phyloP scores from a whole-genome alignment of 768 basidiomycete genomes.

The Ephemerocybe angulata region DNA sequence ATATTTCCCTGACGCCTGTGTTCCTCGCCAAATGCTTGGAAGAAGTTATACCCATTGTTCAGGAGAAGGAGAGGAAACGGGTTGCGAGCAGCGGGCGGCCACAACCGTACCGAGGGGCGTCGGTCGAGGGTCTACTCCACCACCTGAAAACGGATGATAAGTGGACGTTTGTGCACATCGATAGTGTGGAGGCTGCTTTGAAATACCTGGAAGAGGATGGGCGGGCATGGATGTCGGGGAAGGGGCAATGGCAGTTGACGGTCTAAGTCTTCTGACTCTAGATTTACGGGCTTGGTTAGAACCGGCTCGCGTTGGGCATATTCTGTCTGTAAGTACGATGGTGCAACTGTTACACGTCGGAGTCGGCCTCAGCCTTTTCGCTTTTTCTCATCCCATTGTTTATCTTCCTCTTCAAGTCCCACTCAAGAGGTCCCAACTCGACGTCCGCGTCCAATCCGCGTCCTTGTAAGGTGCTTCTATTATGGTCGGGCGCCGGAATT shows the following conservation, averaged over 20 bases:
- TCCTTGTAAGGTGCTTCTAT: too few relatives aligned
- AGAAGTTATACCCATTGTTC: conserved; percentile 5
- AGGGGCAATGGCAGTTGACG: conserved; percentile 39
- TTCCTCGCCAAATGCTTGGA: conserved; percentile 37
- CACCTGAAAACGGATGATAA: conserved; percentile 54
- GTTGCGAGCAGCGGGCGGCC: not conserved
- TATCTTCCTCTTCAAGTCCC: too few relatives aligned
- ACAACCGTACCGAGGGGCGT: conserved; percentile 19
- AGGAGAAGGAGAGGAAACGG: conserved; percentile 36
- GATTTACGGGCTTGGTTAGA: too few relatives aligned
- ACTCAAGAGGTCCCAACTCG: too few relatives aligned
- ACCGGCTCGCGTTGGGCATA: too few relatives aligned
- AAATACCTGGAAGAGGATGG: conserved; percentile 38
- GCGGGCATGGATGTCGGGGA: conserved; percentile 34
- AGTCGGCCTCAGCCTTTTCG: too few relatives aligned
- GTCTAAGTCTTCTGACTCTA: conserved; percentile 14
- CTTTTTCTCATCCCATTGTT: too few relatives aligned
- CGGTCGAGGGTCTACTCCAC: conserved; percentile 43
- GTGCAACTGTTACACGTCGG: too few relatives aligned
- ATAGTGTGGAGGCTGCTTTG: conserved; percentile 62
- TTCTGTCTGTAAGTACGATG: too few relatives aligned
- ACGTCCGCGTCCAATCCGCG: too few relatives aligned
- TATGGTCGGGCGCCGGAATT: too few relatives aligned
- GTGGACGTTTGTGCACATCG: conserved; percentile 63
- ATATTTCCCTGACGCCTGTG: conserved; percentile 54